Base-by-base conservation (phyloP, 345 rosid genomes). In the Theobroma cacao region DNA sequence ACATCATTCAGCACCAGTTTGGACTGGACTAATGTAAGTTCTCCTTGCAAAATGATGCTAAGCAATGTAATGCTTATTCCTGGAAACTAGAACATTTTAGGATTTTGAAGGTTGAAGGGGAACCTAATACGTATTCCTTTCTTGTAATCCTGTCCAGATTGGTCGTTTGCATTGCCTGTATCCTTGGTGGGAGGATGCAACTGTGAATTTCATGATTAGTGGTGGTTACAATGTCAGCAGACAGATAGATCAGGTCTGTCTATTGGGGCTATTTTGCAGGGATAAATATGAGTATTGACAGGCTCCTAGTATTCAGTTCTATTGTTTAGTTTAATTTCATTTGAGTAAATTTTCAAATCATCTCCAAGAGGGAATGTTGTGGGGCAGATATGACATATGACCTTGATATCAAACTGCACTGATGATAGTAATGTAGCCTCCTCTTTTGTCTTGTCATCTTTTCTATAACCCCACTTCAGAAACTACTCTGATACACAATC, bases 161-260 rank as follows among this genome's bases (percentile, higher is more conserved):
- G 99, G 99, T 82, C 88, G 93, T 47, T 83, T 95, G 85, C 98
- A 95, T 85, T 93, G 97, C 83, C 84, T 86, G 64, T 91, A 80
- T 88, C 91, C 93, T 60, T 93, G 99, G 97, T 93, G 98, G 99
- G 93, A 89, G 67, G 93, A 93, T 88, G 95, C 97, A 53, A 86
- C 92, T 24, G 94, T 96, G 41, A 87, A 82, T 83, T 96, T 93
- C 60, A 96, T 93, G 98, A 84, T 87, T 5, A 87, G 91, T 77
- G 98, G 99, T 15, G 97, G 99, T 75, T 95, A 92, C 82, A 87
- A 88, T 64, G 92, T 95, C 70, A 64, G 79, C 76, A 10, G 82
- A 77, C 91, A 85, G 63, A 91, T 93, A 47, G 79, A 86, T 74
- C 85, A 88, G 97, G 98, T 92, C 67, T 58, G 81, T 72, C 65